Conservation (phyloP, 2,329 filamentous ascomycete genomes). For the Zelopaecilomyces penicillatus region DNA sequence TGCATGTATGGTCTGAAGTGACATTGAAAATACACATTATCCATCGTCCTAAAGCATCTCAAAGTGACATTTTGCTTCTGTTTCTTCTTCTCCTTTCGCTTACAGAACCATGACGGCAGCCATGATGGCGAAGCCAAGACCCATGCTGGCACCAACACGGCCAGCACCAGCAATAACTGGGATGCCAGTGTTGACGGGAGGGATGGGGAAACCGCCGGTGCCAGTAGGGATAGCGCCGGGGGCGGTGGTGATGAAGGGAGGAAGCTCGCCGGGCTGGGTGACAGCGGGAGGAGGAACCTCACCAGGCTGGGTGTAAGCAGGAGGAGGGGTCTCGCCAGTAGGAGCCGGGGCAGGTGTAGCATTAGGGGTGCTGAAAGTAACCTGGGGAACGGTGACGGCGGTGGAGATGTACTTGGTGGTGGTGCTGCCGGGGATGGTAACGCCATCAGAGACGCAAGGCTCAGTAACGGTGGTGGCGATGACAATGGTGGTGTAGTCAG, state of each 20-base stretch:
- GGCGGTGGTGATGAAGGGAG: constrained; percentile 1
- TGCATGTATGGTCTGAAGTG: too few species aligned
- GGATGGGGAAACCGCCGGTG: constrained; percentile 24
- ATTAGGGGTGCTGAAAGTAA: constrained; percentile 36
- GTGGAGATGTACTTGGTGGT: constrained; percentile 43
- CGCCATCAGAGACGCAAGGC: constrained; percentile 41
- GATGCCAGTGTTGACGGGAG: constrained; percentile 25
- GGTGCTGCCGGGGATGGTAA: constrained; percentile 36
- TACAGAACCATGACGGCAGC: constrained; percentile 40
- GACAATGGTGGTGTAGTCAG: constrained; percentile 43
- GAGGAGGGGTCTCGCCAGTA: constrained; percentile 12
- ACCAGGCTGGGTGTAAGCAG: constrained; percentile 15
- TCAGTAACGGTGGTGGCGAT: constrained; percentile 39
- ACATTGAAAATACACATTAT: too few species aligned
- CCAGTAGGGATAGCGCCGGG: constrained; percentile 18
- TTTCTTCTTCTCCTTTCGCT: constrained; percentile 9
- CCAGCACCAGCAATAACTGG: constrained; percentile 32
- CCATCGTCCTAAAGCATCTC: too few species aligned
- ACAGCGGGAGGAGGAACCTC: constrained; percentile 12
- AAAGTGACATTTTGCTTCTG: too few species aligned
- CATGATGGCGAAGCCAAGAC: constrained; percentile 37
- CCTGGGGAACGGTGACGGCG: constrained; percentile 43
- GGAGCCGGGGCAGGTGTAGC: constrained; percentile 11
- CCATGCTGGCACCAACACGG: constrained; percentile 35
- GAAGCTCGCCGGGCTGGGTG: constrained; percentile 8